phyloP scores from a whole-genome alignment of 2,329 filamentous ascomycete genomes.

The Fusarium robinianum region DNA sequence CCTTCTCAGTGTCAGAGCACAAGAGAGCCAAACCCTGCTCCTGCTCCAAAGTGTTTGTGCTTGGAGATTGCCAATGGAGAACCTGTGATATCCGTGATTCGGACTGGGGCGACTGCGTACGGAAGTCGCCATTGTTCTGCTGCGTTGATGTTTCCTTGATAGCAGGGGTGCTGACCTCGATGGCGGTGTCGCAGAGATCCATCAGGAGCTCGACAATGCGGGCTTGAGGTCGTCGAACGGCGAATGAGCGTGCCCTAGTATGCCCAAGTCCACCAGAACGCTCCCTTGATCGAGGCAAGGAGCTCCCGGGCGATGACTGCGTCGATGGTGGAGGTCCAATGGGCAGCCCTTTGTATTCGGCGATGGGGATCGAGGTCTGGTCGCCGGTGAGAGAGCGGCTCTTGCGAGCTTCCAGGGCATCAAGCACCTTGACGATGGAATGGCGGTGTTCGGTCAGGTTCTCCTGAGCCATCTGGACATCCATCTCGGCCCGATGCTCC shows the following conservation, averaged over 20 bases:
- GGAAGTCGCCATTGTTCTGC: conserved; percentile 70
- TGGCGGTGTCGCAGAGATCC: conserved; percentile 91
- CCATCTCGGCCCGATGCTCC: conserved; percentile 96
- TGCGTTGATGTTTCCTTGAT: conserved; percentile 81
- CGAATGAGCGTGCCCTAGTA: conserved; percentile 82
- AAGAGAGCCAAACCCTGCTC: conserved; percentile 86
- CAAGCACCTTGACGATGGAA: conserved; percentile 91
- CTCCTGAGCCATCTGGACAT: conserved; percentile 95
- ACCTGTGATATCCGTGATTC: conserved; percentile 95
- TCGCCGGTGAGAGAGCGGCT: conserved; percentile 66
- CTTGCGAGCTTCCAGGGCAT: conserved; percentile 81
- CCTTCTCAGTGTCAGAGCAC: conserved; percentile 86
- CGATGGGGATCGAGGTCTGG: conserved; percentile 56
- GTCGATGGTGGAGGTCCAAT: conserved; percentile 78
- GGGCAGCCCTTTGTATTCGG: conserved; percentile 85
- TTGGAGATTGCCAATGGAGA: conserved; percentile 94
- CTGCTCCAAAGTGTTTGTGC: conserved; percentile 87
- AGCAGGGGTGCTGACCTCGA: conserved; percentile 92
- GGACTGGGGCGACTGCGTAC: conserved; percentile 93
- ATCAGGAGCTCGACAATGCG: conserved; percentile 94
- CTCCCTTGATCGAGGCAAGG: conserved; percentile 72
- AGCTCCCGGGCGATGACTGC: conserved; percentile 72
- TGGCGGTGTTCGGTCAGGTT: conserved; percentile 90
- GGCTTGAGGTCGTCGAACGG: conserved; percentile 83
- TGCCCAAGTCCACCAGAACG: conserved; percentile 80